Evolutionary conservation across 1,284 basidiomycete genomes (phyloP).

Genomic region (Xanthoconium separans): DNA sequence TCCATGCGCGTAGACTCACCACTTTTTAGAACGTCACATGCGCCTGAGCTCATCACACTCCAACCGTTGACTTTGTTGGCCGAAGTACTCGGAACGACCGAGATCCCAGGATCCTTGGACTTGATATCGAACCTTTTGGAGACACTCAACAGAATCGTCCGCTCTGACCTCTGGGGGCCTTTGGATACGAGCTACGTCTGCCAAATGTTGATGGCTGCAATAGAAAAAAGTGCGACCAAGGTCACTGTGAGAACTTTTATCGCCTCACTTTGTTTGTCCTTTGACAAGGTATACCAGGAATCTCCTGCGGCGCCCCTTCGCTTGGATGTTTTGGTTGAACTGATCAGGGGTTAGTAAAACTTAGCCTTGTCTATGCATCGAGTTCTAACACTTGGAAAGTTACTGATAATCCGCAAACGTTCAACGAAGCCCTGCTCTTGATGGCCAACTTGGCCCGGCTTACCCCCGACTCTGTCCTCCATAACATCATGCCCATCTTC

Average conservation of each 20-base stretch:
- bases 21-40: slow-evolving; percentile 13
- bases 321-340: slow-evolving; percentile 82
- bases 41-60: slow-evolving; percentile 38
- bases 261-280: background rate
- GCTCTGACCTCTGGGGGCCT: slow-evolving; percentile 42
- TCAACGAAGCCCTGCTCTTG: slow-evolving; percentile 90
- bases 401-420: slow-evolving; percentile 90
- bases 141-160: slow-evolving; percentile 65
- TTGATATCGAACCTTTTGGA: slow-evolving; percentile 77
- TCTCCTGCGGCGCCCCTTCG: slow-evolving; percentile 54
- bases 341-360: slow-evolving; percentile 68
- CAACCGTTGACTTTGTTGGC: slow-evolving; percentile 58
- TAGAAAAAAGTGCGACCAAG: slow-evolving; percentile 68
- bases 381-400: slow-evolving; percentile 42
- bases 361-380: background rate
- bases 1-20: background rate
- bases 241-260: slow-evolving; percentile 47
- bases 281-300: slow-evolving; percentile 35
- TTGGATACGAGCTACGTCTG: slow-evolving; percentile 80
- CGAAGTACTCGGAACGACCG: slow-evolving; percentile 67
- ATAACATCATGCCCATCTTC: slow-evolving; percentile 98
- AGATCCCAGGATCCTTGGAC: slow-evolving; percentile 67
- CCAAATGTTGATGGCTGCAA: slow-evolving; percentile 81
- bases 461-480: slow-evolving; percentile 87
- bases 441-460: slow-evolving; percentile 84